Percentiles rank a stretch among this genome's conserved stretches.
phyloP scores from a whole-genome alignment of 176 grass and related monocot genomes.

The Saccharum spontaneum region DNA sequence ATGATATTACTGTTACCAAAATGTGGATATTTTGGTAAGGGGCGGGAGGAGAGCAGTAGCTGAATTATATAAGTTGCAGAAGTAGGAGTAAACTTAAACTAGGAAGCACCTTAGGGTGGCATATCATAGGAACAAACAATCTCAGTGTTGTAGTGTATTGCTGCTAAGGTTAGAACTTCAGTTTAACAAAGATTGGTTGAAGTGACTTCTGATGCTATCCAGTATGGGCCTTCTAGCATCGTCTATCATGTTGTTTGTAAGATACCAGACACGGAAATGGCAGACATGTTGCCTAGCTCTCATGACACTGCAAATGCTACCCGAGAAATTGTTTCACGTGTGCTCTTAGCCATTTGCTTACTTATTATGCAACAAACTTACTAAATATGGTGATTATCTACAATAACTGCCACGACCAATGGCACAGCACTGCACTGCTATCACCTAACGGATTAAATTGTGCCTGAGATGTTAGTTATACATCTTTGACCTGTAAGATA shows the following conservation, averaged over 20 bases:
- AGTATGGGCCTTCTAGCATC: background rate
- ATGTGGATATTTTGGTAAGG: background rate
- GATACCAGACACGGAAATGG: background rate
- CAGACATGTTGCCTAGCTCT: background rate
- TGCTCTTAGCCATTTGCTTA: background rate
- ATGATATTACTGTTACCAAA: slow-evolving; percentile 13
- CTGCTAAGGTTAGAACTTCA: slow-evolving; percentile 1
- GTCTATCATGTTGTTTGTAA: too few relatives aligned
- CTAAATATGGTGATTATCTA: background rate
- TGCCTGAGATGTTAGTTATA: background rate
- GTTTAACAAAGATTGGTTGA: background rate
- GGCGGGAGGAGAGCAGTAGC: background rate
- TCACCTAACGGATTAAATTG: background rate
- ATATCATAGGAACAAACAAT: background rate
- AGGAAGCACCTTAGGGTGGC: background rate
- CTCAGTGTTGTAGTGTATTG: background rate
- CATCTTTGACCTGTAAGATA: background rate
- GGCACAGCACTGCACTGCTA: background rate
- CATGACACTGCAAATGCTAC: background rate
- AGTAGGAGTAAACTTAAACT: background rate
- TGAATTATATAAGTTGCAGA: background rate
- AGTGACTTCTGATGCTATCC: background rate
- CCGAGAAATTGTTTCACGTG: background rate
- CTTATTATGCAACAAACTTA: background rate
- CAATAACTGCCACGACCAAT: background rate